Conservation (phyloP, 768 basidiomycete genomes). For the Dacryopinax primogenitus region DNA sequence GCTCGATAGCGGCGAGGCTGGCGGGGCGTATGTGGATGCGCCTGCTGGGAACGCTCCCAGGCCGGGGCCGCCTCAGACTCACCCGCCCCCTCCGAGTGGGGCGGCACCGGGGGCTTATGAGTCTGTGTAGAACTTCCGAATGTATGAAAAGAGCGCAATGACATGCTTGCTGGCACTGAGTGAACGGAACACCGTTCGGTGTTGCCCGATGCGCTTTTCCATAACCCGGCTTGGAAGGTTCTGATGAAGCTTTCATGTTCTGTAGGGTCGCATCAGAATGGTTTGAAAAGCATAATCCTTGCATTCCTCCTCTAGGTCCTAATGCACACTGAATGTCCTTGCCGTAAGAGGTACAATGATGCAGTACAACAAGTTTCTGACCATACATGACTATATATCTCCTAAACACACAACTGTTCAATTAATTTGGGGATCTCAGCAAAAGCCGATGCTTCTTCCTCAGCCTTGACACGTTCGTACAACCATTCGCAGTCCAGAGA, state of each 20-base stretch:
- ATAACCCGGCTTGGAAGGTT: too few species aligned
- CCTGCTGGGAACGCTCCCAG: constrained; percentile 17
- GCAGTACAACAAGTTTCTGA: neutral
- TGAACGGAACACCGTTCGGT: too few species aligned
- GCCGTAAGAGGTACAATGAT: neutral
- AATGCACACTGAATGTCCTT: neutral
- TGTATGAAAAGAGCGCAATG: neutral
- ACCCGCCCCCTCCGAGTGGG: constrained; percentile 16
- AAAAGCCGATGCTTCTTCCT: constrained; percentile 26
- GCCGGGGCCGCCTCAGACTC: constrained; percentile 20
- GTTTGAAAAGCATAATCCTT: too few species aligned
- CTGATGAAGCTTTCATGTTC: too few species aligned
- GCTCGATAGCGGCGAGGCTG: constrained; percentile 33
- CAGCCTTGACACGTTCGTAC: constrained; percentile 49
- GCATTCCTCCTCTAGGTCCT: neutral
- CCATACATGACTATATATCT: neutral
- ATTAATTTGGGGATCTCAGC: constrained; percentile 14
- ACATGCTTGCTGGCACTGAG: constrained; percentile 25
- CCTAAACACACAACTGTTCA: neutral
- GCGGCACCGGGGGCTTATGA: constrained; percentile 22
- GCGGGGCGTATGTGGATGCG: constrained; percentile 23
- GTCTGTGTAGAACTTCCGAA: constrained; percentile 20
- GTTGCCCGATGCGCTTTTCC: too few species aligned
- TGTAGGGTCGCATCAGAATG: too few species aligned
- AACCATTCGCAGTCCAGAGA: constrained; percentile 80